A percentile compares a stretch with the other conserved stretches of the same genome.
Evolutionary conservation across 768 basidiomycete species (phyloP).

Genomic region (Candolleomyces efflorescens): DNA sequence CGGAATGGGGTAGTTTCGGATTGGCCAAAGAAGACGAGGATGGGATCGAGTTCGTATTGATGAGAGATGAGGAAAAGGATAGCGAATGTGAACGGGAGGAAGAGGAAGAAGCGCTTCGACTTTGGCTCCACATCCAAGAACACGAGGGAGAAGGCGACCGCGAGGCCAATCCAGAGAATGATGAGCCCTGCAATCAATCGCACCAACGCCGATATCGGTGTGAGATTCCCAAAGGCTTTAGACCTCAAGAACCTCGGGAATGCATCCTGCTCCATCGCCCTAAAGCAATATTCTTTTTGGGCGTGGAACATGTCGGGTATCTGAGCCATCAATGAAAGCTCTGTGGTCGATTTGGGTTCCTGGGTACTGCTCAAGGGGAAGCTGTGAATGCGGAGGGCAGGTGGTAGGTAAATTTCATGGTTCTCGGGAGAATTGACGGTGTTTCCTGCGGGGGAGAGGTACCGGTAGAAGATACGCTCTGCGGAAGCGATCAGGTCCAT

Average conservation of each 20-base stretch:
- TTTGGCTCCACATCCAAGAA: slow-evolving; percentile 94
- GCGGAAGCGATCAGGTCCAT: slow-evolving; percentile 88
- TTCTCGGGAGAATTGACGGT: slow-evolving; percentile 79
- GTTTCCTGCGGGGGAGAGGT: slow-evolving; percentile 51
- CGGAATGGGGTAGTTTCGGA: slow-evolving; percentile 98
- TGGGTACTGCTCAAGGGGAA: slow-evolving; percentile 80
- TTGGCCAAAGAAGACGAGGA: slow-evolving; percentile 89
- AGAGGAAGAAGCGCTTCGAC: slow-evolving; percentile 90
- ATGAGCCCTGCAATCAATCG: slow-evolving; percentile 79
- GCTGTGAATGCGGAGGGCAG: slow-evolving; percentile 82
- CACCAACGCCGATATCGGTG: slow-evolving; percentile 84
- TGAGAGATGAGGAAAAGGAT: slow-evolving; percentile 90
- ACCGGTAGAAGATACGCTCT: slow-evolving; percentile 93
- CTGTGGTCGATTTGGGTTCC: slow-evolving; percentile 66
- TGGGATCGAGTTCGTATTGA: slow-evolving; percentile 95
- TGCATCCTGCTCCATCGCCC: slow-evolving; percentile 93
- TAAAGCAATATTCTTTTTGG: slow-evolving; percentile 97
- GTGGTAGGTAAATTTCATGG: slow-evolving; percentile 97
- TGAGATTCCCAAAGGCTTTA: slow-evolving; percentile 98
- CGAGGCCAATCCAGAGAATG: slow-evolving; percentile 92
- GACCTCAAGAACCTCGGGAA: slow-evolving; percentile 92
- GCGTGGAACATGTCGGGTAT: slow-evolving; percentile 95
- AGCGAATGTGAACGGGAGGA: slow-evolving; percentile 89
- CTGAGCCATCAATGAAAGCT: slow-evolving; percentile 76
- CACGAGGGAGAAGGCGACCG: slow-evolving; percentile 84